Percentiles rank a stretch among this genome's conserved stretches.
Conservation (phyloP, 257 asterid genomes). For the Plantago ovata region DNA sequence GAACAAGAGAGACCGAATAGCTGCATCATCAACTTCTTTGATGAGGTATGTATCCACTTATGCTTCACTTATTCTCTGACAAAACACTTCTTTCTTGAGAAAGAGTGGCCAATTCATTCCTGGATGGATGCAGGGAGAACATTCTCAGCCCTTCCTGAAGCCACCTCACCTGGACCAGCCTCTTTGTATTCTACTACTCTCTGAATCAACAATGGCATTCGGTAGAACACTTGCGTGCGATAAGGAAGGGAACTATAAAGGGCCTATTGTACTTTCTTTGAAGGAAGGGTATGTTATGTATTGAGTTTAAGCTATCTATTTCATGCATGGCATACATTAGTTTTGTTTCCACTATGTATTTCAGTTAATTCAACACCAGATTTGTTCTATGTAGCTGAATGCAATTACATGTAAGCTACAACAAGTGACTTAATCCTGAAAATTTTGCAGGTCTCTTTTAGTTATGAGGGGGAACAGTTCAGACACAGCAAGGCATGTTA, state of each 20-base stretch:
- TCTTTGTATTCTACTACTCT: slow-evolving; percentile 74
- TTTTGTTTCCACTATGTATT: no score
- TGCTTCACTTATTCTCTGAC: not conserved
- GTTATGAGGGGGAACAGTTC: slow-evolving; percentile 96
- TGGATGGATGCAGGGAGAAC: slow-evolving; percentile 57
- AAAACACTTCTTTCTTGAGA: not conserved
- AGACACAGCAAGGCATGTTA: slow-evolving; percentile 84
- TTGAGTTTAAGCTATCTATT: not conserved
- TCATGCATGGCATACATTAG: not conserved
- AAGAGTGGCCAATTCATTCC: not conserved
- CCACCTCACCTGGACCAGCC: slow-evolving; percentile 99
- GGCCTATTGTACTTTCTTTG: slow-evolving; percentile 76
- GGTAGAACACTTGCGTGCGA: slow-evolving; percentile 75
- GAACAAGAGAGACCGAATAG: slow-evolving; percentile 78
- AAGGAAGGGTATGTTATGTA: slow-evolving; percentile 67
- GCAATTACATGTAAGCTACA: not conserved
- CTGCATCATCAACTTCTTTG: slow-evolving; percentile 93
- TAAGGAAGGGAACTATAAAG: slow-evolving; percentile 80
- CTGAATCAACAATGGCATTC: slow-evolving; percentile 87
- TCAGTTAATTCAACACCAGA: no score
- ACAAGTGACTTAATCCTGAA: slow-evolving; percentile 3
- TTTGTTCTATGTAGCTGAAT: not conserved
- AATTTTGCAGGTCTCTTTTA: slow-evolving; percentile 62
- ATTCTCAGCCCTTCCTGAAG: slow-evolving; percentile 90
- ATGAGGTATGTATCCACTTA: slow-evolving; percentile 52